Evolutionary conservation across 345 rosid genomes (phyloP).

Genomic region (Salix purpurea): DNA sequence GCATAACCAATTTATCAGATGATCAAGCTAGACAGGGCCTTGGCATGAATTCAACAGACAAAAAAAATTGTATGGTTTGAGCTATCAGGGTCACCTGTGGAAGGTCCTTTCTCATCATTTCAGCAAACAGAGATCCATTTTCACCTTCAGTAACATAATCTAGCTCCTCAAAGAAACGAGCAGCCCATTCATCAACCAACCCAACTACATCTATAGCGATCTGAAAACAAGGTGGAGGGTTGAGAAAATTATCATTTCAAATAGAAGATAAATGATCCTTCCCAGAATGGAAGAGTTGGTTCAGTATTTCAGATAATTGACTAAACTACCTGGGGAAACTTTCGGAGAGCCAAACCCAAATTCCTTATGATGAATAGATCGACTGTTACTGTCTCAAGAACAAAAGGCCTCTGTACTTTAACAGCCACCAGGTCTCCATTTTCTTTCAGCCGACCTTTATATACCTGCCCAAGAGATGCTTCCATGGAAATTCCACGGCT

Average conservation of each 20-base stretch:
- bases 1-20: background rate
- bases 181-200: conserved; percentile 98
- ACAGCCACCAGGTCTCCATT: conserved; percentile 93
- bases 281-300: background rate
- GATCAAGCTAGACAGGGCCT: background rate
- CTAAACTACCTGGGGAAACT: conserved; percentile 75
- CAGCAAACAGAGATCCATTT: conserved; percentile 82
- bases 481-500: conserved; percentile 25
- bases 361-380: conserved; percentile 82
- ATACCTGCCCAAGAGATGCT: conserved; percentile 98
- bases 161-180: conserved; percentile 95
- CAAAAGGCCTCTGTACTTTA: conserved; percentile 93
- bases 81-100: conserved; percentile 67
- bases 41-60: background rate
- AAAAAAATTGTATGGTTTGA: background rate
- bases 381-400: conserved; percentile 92
- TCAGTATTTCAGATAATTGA: background rate
- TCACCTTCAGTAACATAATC: conserved; percentile 96
- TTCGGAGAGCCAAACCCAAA: conserved; percentile 74
- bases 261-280: background rate
- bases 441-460: conserved; percentile 83
- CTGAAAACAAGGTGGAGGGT: conserved; percentile 27
- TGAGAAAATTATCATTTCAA: conserved; percentile 4
- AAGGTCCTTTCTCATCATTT: conserved; percentile 96
- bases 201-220: conserved; percentile 91